Evolutionary conservation across 2,329 filamentous ascomycete genomes (phyloP).

Genomic region (Lachnellula cervina): DNA sequence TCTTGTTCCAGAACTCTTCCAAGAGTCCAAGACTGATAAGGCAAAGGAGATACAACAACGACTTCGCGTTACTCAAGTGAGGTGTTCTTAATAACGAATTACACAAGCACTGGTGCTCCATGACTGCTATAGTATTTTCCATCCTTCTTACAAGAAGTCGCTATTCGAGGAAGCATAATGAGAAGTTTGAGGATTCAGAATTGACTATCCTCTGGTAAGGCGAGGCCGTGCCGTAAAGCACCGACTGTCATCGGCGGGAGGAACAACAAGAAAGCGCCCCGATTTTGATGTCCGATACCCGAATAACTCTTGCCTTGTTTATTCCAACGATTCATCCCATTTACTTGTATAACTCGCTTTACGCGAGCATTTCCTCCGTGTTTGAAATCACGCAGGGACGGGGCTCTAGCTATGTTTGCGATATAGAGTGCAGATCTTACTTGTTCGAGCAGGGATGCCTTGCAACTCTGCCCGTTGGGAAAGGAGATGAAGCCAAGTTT

Average conservation of each 20-base stretch:
- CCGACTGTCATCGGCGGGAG: background rate
- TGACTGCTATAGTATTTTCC: too few species aligned
- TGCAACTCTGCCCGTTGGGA: background rate
- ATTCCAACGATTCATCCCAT: background rate
- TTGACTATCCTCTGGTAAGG: background rate
- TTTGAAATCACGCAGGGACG: background rate
- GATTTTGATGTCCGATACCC: background rate
- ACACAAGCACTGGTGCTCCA: too few species aligned
- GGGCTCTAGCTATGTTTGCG: background rate
- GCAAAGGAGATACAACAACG: too few species aligned
- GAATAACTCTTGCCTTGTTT: background rate
- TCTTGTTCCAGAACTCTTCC: too few species aligned
- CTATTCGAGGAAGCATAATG: too few species aligned
- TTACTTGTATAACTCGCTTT: background rate
- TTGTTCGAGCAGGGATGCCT: conserved; percentile 1
- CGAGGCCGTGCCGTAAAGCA: background rate
- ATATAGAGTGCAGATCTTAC: background rate
- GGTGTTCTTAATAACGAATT: too few species aligned
- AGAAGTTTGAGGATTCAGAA: too few species aligned
- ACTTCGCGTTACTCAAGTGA: too few species aligned
- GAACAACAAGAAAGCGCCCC: background rate
- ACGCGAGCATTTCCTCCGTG: background rate
- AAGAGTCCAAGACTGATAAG: too few species aligned
- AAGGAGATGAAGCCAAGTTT: background rate
- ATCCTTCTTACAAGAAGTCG: too few species aligned